Evolutionary conservation across 1,139 yeast species (phyloP).

Genomic region (Geotrichum bryndzae): DNA sequence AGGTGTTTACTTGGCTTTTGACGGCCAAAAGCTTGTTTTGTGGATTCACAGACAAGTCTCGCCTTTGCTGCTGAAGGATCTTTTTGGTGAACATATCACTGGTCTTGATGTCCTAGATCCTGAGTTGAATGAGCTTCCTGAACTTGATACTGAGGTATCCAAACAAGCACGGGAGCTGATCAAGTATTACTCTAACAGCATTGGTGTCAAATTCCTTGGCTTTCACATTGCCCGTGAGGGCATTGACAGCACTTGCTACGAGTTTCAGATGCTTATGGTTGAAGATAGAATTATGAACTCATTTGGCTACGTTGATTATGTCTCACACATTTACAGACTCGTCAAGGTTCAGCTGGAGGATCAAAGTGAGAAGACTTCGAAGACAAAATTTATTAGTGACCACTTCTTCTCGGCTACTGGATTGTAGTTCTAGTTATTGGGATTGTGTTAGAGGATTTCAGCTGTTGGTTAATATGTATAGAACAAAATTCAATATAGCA

Average conservation of each 20-base stretch:
- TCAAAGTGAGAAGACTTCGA: constrained; percentile 18
- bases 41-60: constrained; percentile 73
- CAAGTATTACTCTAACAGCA: constrained; percentile 41
- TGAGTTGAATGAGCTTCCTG: constrained; percentile 59
- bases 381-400: constrained; percentile 14
- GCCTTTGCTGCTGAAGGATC: constrained; percentile 60
- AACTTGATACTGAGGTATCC: constrained; percentile 62
- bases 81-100: constrained; percentile 57
- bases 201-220: constrained; percentile 43
- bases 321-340: constrained; percentile 29
- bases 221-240: constrained; percentile 62
- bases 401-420: constrained; percentile 14
- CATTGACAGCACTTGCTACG: constrained; percentile 55
- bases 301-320: constrained; percentile 5
- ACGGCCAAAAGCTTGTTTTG: constrained; percentile 56
- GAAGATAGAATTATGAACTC: constrained; percentile 48
- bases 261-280: constrained; percentile 54
- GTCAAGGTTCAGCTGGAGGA: constrained; percentile 30
- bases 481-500: neutral
- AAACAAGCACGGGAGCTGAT: constrained; percentile 61
- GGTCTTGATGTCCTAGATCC: constrained; percentile 45
- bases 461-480: neutral
- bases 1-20: constrained; percentile 73
- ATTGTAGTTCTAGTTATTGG: neutral
- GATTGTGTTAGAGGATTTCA: neutral